Evolutionary conservation across 371 early-diverging fungal species (phyloP).

Genomic region (Vavraia culicis): DNA sequence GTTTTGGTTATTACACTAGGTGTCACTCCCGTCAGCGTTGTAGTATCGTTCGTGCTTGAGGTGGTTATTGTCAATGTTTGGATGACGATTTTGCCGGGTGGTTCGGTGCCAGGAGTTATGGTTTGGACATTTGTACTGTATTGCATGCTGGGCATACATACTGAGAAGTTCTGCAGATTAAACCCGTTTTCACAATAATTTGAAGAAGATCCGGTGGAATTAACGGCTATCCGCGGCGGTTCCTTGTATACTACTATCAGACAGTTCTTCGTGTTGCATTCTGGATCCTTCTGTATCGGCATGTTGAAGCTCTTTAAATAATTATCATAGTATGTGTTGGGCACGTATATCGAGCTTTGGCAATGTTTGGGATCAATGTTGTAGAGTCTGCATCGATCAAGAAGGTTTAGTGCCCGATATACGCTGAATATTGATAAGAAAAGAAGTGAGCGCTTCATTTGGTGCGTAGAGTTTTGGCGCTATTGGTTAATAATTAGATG

Average conservation of each 20-base stretch:
- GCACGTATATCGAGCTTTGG: conserved; percentile 9
- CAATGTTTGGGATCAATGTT: conserved; percentile 8
- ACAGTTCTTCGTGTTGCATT: conserved; percentile 13
- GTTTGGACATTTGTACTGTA: background rate
- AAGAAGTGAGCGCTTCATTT: no score
- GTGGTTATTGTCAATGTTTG: background rate
- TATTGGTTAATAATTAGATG: no score
- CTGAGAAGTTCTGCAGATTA: background rate
- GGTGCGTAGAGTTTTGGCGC: no score
- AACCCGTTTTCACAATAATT: background rate
- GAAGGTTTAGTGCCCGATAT: no score
- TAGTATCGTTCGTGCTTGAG: background rate
- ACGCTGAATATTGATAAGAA: no score
- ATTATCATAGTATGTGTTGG: conserved; percentile 11
- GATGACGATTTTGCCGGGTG: background rate
- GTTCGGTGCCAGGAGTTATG: background rate
- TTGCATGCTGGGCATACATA: background rate
- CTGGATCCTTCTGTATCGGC: conserved; percentile 12
- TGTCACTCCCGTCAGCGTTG: background rate
- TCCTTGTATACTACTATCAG: conserved; percentile 9
- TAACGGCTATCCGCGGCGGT: background rate
- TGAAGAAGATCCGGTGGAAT: background rate
- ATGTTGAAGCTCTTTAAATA: conserved; percentile 19
- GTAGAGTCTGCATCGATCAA: conserved; percentile 3
- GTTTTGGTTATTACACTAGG: no score